Evolutionary conservation across 352 stramenopile species (phyloP), one percentile per base, ranked within the genome.

Genomic region (Phytophthora cryptogea): DNA sequence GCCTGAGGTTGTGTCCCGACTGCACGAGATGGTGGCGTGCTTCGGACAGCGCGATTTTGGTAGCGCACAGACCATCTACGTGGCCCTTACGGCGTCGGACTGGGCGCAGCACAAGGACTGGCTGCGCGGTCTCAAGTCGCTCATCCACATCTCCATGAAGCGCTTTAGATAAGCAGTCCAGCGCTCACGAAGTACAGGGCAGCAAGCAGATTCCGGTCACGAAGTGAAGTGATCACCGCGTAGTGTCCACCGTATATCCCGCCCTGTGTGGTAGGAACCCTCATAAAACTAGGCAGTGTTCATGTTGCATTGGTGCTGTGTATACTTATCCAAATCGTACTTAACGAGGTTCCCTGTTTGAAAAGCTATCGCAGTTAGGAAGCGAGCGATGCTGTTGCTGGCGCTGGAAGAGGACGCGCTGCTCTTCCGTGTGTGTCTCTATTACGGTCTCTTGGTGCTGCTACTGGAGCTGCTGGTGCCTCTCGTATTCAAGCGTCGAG

Each of bases 51-150:
- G 80, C 36, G 85, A 95, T 72, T 94, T 93, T 69, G 80, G 63
- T 37, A 80, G 69, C 16, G 86, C 86, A 48, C 83, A 92, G 54
- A 60, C 77, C 35, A 90, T 98, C 46, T 89, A 98, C 63, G 96
- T 95, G 51, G 78, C 71, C 33, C 74, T 98, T 23, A 97, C 96
- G 26, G 95, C 87, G 47, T 95, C 86, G 48, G 90, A 98, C 54
- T 99, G 96, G 96, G 83, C 88, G 60, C 88, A 96, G 54, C 95
- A 99, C 85, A 99, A 98, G 79, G 96, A 99, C 84, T 99, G 95
- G 95, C 86, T 99, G 59, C 97, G 97, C 69, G 95, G 95, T 11
- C 82, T 98, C 71, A 99, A 99, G 71, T 95, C 92, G 66, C 80
- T 99, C 63, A 92, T 98, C 68, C 94, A 98, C 68, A 95, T 99